Conservation (phyloP, 768 basidiomycete genomes). For the Zangia roseola region DNA sequence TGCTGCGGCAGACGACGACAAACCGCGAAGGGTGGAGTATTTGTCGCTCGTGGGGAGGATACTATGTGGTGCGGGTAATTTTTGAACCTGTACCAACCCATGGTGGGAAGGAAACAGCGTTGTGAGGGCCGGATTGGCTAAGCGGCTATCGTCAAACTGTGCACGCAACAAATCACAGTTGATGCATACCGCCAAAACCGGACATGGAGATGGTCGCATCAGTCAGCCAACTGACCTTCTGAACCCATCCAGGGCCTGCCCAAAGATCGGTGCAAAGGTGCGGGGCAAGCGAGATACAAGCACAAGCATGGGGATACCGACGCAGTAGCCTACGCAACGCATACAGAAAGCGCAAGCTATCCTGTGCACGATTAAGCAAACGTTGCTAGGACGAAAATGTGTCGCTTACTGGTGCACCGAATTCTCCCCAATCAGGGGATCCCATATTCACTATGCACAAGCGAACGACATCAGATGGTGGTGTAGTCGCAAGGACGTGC, state of each 20-base stretch:
- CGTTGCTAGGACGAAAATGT: not conserved
- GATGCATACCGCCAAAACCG: constrained; percentile 72
- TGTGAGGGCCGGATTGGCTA: constrained; percentile 77
- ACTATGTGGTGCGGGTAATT: constrained; percentile 71
- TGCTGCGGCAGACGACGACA: constrained; percentile 52
- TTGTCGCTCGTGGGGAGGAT: constrained; percentile 79
- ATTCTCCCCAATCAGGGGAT: constrained; percentile 69
- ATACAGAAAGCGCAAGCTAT: constrained; percentile 71
- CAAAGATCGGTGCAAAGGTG: constrained; percentile 57
- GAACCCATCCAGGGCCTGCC: constrained; percentile 69
- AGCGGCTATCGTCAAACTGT: constrained; percentile 5
- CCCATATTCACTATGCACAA: constrained; percentile 65
- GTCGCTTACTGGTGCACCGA: constrained; percentile 48
- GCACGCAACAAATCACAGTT: not conserved
- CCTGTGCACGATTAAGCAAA: constrained; percentile 39
- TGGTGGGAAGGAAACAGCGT: constrained; percentile 80
- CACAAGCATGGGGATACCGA: constrained; percentile 57
- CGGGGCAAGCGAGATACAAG: constrained; percentile 65
- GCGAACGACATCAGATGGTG: constrained; percentile 43
- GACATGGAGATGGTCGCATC: constrained; percentile 73
- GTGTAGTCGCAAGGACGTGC: constrained; percentile 23
- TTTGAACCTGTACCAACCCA: constrained; percentile 77
- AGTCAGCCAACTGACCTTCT: constrained; percentile 75
- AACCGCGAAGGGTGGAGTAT: constrained; percentile 79
- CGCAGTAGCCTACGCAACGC: constrained; percentile 61